A percentile compares a stretch with the other conserved stretches of the same genome.
Evolutionary conservation across 2,329 filamentous ascomycete genomes (phyloP).

Genomic region (Coniochaeta prunicola): DNA sequence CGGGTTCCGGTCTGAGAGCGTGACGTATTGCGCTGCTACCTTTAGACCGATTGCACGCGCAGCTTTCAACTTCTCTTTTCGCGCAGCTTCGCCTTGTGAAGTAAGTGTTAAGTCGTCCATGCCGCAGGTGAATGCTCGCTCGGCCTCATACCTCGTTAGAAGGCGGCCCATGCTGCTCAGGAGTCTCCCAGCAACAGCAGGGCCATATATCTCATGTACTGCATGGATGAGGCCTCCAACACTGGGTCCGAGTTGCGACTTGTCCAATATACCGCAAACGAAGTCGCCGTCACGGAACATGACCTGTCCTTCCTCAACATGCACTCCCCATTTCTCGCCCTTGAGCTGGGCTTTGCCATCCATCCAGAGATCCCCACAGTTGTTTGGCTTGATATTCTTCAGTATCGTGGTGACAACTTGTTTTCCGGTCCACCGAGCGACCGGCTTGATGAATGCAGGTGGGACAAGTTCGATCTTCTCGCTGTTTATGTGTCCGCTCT

Average conservation of each 20-base stretch:
- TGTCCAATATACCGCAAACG: conserved; percentile 87
- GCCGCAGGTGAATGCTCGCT: conserved; percentile 93
- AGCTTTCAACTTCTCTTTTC: conserved; percentile 60
- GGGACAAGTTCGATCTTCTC: conserved; percentile 75
- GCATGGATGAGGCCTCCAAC: conserved; percentile 85
- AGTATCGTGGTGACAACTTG: conserved; percentile 90
- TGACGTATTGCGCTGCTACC: conserved; percentile 83
- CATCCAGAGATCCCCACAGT: conserved; percentile 72
- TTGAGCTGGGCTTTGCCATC: conserved; percentile 72
- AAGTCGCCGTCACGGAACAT: conserved; percentile 83
- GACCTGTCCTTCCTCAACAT: conserved; percentile 73
- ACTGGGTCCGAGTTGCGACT: conserved; percentile 85
- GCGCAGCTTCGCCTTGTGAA: conserved; percentile 63
- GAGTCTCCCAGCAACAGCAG: conserved; percentile 76
- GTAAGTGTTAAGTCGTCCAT: conserved; percentile 93
- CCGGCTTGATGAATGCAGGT: conserved; percentile 77
- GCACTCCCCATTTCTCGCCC: conserved; percentile 68
- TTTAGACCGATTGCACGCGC: conserved; percentile 66
- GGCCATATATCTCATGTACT: conserved; percentile 88
- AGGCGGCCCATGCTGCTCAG: conserved; percentile 85
- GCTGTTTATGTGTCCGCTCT: conserved; percentile 78
- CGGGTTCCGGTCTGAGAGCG: conserved; percentile 58
- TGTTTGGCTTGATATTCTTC: conserved; percentile 78
- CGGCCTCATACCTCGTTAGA: conserved; percentile 82
- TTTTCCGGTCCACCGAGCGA: conserved; percentile 86